A percentile compares a stretch with the other conserved stretches of the same genome.
Evolutionary conservation across 306 rosid species (phyloP).

Genomic region (Cotoneaster glaucophyllus): DNA sequence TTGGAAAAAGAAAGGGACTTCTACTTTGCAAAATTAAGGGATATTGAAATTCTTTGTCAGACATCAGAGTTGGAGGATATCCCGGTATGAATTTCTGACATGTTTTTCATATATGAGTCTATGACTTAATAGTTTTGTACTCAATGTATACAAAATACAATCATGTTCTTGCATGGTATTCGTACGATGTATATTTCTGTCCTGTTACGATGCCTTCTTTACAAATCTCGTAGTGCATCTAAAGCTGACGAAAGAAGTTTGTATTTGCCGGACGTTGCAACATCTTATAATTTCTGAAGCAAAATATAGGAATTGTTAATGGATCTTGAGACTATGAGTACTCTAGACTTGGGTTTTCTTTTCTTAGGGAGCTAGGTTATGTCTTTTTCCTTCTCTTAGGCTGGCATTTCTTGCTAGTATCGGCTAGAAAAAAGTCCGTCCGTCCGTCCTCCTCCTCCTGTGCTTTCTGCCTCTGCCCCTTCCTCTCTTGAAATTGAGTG

Average conservation of each 20-base stretch:
- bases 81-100: constrained; percentile 57
- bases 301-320: background rate
- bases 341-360: background rate
- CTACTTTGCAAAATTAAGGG: constrained; percentile 90
- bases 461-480: background rate
- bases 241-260: background rate
- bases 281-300: background rate
- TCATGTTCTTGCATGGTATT: background rate
- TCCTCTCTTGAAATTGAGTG: background rate
- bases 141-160: background rate
- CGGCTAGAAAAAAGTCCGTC: background rate
- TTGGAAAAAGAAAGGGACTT: constrained; percentile 97
- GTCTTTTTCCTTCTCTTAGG: background rate
- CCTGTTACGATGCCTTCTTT: background rate
- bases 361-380: background rate
- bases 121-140: background rate
- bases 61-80: constrained; percentile 58
- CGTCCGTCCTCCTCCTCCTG: background rate
- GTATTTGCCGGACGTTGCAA: background rate
- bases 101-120: background rate
- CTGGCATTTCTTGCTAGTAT: no score
- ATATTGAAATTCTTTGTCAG: constrained; percentile 89
- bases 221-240: background rate
- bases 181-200: background rate
- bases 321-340: background rate